Evolutionary conservation across 1,139 yeast species (phyloP).

Genomic region (Magnusiomyces clavatus): DNA sequence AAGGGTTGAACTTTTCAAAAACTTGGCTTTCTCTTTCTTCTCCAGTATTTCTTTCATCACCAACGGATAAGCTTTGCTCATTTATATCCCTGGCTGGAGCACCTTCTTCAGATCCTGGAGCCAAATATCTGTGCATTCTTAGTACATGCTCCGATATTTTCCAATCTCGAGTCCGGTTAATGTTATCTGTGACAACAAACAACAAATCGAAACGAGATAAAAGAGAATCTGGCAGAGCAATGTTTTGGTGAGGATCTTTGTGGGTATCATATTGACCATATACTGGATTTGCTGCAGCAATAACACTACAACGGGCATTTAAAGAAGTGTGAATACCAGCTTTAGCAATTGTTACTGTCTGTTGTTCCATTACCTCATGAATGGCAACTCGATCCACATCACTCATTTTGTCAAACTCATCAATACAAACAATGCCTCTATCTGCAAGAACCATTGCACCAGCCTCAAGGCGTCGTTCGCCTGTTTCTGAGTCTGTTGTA

Average conservation of each 20-base stretch:
- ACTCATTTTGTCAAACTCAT: conserved; percentile 97
- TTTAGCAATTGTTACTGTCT: conserved; percentile 95
- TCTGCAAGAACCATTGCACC: conserved; percentile 99
- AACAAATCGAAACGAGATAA: conserved; percentile 93
- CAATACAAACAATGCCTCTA: conserved; percentile 95
- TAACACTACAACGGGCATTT: conserved; percentile 93
- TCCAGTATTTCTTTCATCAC: conserved; percentile 45
- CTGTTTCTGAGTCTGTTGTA: conserved; percentile 92
- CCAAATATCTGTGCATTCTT: conserved; percentile 84
- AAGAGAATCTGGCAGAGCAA: conserved; percentile 93
- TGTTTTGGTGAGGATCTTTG: conserved; percentile 93
- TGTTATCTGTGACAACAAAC: conserved; percentile 94
- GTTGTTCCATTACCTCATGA: conserved; percentile 99
- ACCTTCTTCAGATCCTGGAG: conserved; percentile 88
- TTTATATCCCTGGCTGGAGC: conserved; percentile 82
- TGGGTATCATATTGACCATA: conserved; percentile 95
- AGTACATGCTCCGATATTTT: conserved; percentile 89
- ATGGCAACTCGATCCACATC: conserved; percentile 96
- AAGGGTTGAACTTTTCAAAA: conserved; percentile 74
- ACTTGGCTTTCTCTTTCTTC: conserved; percentile 48
- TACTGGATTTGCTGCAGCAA: conserved; percentile 98
- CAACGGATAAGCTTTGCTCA: conserved; percentile 69
- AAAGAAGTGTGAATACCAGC: conserved; percentile 97
- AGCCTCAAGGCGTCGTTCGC: conserved; percentile 93
- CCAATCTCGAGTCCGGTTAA: conserved; percentile 77